A percentile compares a stretch with the other conserved stretches of the same genome.
These are phyloP conservation scores for Chytriomyces sp. DNA, from an alignment of 192 early-diverging fungal species.

Conservation along the genomic window DNA sequence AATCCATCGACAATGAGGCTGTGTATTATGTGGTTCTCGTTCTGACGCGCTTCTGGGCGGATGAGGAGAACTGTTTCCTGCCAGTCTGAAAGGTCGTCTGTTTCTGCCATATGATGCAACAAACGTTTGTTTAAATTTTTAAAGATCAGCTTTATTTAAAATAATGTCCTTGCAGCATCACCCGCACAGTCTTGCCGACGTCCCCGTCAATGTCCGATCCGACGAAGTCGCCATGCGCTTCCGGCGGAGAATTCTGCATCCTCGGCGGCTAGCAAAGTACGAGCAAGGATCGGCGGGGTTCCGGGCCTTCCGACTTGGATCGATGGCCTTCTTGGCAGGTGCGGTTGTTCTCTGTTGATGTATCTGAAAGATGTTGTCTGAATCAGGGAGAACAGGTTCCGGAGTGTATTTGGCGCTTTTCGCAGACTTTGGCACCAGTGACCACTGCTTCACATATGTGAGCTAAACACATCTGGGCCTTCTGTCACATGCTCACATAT, in stretches of 20 bases:
- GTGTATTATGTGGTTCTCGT: conserved; percentile 47
- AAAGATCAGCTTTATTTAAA: neutral
- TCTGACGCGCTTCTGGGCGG: conserved; percentile 43
- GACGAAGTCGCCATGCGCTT: conserved; percentile 19
- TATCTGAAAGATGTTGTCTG: no score
- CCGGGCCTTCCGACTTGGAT: neutral
- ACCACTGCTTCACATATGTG: conserved; percentile 24
- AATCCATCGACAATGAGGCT: conserved; percentile 44
- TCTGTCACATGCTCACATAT: neutral
- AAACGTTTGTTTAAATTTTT: neutral
- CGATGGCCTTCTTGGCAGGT: neutral
- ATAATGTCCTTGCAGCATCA: conserved; percentile 13
- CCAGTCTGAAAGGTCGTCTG: neutral
- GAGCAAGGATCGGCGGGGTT: conserved; percentile 1
- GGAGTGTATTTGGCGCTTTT: conserved; percentile 24
- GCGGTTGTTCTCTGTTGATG: neutral
- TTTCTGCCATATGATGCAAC: no score
- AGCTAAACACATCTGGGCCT: neutral
- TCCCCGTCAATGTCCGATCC: neutral
- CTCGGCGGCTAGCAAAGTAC: conserved; percentile 11
- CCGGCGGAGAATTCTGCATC: conserved; percentile 25
- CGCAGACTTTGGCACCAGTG: conserved; percentile 17
- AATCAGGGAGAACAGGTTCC: neutral
- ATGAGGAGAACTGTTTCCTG: conserved; percentile 47
- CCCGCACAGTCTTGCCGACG: conserved; percentile 7